Evolutionary conservation across 2,329 filamentous ascomycete species (phyloP).

Genomic region (Cercospora berteroae): DNA sequence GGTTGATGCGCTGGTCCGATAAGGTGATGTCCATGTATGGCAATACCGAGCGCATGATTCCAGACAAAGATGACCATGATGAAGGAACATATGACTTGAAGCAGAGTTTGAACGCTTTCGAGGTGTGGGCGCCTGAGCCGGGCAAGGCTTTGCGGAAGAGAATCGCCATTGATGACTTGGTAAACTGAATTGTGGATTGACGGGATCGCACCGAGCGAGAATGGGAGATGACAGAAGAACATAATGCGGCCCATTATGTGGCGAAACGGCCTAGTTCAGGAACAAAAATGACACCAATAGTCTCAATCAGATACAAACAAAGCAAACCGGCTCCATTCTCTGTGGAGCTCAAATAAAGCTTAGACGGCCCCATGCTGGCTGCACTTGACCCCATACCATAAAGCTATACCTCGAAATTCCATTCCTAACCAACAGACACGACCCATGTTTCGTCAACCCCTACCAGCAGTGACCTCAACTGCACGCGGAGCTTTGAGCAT

Average conservation of each 20-base stretch:
- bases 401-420: neutral
- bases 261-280: neutral
- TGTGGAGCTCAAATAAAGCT: too few relatives aligned
- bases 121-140: conserved; percentile 33
- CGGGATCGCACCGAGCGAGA: too few relatives aligned
- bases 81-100: conserved; percentile 23
- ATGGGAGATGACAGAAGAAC: too few relatives aligned
- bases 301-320: too few relatives aligned
- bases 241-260: neutral
- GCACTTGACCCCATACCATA: neutral
- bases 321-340: too few relatives aligned
- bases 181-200: too few relatives aligned
- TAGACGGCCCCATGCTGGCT: too few relatives aligned
- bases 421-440: neutral
- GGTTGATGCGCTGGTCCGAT: conserved; percentile 37
- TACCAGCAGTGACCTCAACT: neutral
- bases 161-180: conserved; percentile 31
- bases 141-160: conserved; percentile 31
- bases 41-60: conserved; percentile 31
- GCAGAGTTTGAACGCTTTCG: conserved; percentile 32
- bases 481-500: neutral
- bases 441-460: neutral
- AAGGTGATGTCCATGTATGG: conserved; percentile 36
- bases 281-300: neutral
- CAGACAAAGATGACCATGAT: conserved; percentile 28